Base-by-base conservation (phyloP, 2,329 filamentous ascomycete genomes). In the Alternaria ventricosa region DNA sequence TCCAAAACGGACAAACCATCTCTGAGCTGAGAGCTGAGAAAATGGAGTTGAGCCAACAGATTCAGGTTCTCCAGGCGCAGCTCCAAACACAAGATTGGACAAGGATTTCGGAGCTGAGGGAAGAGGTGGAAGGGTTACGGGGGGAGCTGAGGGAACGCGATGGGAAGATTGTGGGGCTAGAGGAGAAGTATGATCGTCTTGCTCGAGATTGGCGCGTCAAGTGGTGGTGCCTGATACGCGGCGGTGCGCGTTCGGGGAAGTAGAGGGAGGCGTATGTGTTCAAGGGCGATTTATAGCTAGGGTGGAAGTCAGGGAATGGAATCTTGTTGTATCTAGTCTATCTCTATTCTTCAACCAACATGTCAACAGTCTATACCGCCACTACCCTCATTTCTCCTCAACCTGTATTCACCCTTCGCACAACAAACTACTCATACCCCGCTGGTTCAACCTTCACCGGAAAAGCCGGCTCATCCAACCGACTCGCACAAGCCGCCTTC, bases 401-500 rank as follows among this genome's bases (percentile, higher is more conserved):
- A 10, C 7, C 10, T 22, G n/a, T 28, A n/a, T 28, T 11, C 23
- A 28, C 25, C 9, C 44, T 13, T n/a, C 46, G 23, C 22, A 23
- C n/a, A 53, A 28, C n/a, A 33, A 22, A 15, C 18, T 62, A 63
- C 56, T 63, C 60, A 20, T 67, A 79, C 3, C 81, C 81, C 10
- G 80, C 78, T 5, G 74, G 72, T 45, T 82, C 77, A 6, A 61
- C 30, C 56, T 74, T 70, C 22, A 78, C 80, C 0, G 85, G 86
- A 65, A 87, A 85, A 5, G 85, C 80, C 3, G 84, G 83, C 64
- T 83, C 79, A 46, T 87, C 87, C 43, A 91, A 70, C 69, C 90
- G 89, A 60, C 80, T 80, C 44, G 80, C 78, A 73, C 90, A 93
- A 57, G 87, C 88, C 18, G 80, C 76, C 74, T 87, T 88, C 95